Conservation (phyloP, 495 filamentous ascomycete genomes). For the Neurospora sp. region DNA sequence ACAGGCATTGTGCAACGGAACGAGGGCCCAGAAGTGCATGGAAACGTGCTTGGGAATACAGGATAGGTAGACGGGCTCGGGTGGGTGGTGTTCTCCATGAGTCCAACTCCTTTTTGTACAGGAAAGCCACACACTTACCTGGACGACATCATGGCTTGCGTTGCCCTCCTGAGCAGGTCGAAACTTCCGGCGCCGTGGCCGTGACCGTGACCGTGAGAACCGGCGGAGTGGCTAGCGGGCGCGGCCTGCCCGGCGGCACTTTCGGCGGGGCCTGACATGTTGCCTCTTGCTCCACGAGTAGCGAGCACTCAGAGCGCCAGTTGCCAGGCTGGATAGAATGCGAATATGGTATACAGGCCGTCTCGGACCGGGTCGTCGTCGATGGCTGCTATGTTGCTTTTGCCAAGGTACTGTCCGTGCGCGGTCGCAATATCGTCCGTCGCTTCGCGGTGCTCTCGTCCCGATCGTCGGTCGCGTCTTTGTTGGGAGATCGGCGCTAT, state of each 20-base stretch:
- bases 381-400: not conserved
- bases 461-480: not conserved
- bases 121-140: constrained; percentile 35
- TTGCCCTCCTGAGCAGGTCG: constrained; percentile 45
- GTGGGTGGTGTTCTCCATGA: not conserved
- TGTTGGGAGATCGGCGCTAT: not conserved
- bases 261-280: constrained; percentile 22
- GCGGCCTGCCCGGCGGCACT: not conserved
- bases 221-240: constrained; percentile 7
- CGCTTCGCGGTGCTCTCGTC: not conserved
- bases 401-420: not conserved
- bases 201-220: constrained; percentile 9
- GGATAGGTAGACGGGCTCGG: constrained; percentile 4
- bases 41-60: not conserved
- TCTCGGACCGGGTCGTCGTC: constrained; percentile 5
- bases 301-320: constrained; percentile 3
- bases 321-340: constrained; percentile 8
- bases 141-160: constrained; percentile 45
- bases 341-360: constrained; percentile 6
- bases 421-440: not conserved
- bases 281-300: constrained; percentile 11
- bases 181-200: constrained; percentile 24
- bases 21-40: not conserved
- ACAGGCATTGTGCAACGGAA: constrained; percentile 1
- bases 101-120: not conserved